These are phyloP conservation scores for Hemileia vastatrix DNA, from an alignment of 1,284 basidiomycete genomes.

Conservation along the genomic window DNA sequence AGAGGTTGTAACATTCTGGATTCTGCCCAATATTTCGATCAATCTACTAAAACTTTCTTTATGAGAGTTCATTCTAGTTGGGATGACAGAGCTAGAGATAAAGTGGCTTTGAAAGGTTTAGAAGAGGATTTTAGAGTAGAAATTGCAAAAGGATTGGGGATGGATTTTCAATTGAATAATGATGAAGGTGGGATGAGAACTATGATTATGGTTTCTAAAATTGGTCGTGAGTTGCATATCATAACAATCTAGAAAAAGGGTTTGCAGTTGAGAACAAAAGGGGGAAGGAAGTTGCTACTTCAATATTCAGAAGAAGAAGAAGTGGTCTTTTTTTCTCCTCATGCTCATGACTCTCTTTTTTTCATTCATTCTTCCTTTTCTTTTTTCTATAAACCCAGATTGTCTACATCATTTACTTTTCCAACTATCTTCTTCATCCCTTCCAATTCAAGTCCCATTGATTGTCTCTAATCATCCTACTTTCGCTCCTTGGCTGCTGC, in stretches of 20 bases:
- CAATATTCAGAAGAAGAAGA: too few relatives aligned
- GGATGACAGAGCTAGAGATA: background rate
- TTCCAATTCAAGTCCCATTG: constrained; percentile 25
- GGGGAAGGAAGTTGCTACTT: too few relatives aligned
- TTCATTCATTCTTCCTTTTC: background rate
- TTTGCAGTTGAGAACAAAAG: background rate
- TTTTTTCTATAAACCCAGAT: too few relatives aligned
- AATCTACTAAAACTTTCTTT: constrained; percentile 38
- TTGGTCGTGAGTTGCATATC: constrained; percentile 32
- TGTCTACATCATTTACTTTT: constrained; percentile 42
- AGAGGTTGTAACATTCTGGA: constrained; percentile 40
- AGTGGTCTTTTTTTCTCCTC: background rate
- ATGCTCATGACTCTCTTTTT: background rate
- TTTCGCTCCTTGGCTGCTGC: constrained; percentile 34
- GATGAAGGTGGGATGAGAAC: constrained; percentile 36
- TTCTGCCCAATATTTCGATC: constrained; percentile 40
- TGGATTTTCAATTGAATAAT: constrained; percentile 35
- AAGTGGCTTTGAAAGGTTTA: constrained; percentile 10
- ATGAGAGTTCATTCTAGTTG: constrained; percentile 40
- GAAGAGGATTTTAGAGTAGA: constrained; percentile 27
- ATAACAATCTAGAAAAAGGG: background rate
- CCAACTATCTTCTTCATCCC: constrained; percentile 16
- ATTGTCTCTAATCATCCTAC: constrained; percentile 42
- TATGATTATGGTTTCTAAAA: constrained; percentile 42
- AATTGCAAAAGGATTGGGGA: constrained; percentile 23